A percentile compares a stretch with the other conserved stretches of the same genome.
Conservation (phyloP, 345 rosid genomes). For the Trapa bicornis region DNA sequence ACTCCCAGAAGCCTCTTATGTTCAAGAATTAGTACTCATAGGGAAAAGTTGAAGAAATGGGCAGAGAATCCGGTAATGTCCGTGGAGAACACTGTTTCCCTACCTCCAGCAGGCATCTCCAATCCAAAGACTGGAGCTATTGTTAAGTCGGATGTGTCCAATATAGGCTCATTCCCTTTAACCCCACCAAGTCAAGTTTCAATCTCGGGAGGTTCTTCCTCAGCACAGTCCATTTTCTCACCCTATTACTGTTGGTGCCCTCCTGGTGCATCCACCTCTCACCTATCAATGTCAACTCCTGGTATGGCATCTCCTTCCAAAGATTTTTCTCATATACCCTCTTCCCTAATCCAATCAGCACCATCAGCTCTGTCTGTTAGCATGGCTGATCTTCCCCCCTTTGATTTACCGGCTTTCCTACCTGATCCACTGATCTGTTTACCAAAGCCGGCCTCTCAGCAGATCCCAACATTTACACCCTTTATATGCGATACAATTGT, state of each 20-base stretch:
- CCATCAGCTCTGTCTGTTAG: not conserved
- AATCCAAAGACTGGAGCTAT: slow-evolving; percentile 20
- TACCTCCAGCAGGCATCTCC: slow-evolving; percentile 16
- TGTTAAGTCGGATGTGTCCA: slow-evolving; percentile 14
- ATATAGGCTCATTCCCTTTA: slow-evolving; percentile 12
- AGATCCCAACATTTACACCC: slow-evolving; percentile 66
- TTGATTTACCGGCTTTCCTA: slow-evolving; percentile 34
- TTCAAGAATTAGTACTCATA: slow-evolving; percentile 24
- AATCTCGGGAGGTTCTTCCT: slow-evolving; percentile 25
- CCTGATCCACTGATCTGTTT: slow-evolving; percentile 53
- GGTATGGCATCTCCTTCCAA: slow-evolving; percentile 28
- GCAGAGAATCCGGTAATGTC: slow-evolving; percentile 46
- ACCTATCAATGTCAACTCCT: slow-evolving; percentile 22
- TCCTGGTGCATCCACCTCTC: slow-evolving; percentile 35
- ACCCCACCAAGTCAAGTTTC: slow-evolving; percentile 21
- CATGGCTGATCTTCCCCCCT: slow-evolving; percentile 33
- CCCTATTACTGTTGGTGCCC: slow-evolving; percentile 97
- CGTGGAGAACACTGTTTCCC: slow-evolving; percentile 29
- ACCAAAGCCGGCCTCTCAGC: slow-evolving; percentile 44
- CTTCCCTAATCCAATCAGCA: slow-evolving; percentile 40
- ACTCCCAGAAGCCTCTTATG: slow-evolving; percentile 29
- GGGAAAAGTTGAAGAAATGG: slow-evolving; percentile 55
- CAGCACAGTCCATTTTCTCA: slow-evolving; percentile 41
- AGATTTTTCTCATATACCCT: slow-evolving; percentile 27
- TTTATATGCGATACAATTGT: slow-evolving; percentile 89